These are phyloP conservation scores for Penicillium tannophilum DNA, from an alignment of 495 filamentous ascomycete genomes.

Conservation along the genomic window DNA sequence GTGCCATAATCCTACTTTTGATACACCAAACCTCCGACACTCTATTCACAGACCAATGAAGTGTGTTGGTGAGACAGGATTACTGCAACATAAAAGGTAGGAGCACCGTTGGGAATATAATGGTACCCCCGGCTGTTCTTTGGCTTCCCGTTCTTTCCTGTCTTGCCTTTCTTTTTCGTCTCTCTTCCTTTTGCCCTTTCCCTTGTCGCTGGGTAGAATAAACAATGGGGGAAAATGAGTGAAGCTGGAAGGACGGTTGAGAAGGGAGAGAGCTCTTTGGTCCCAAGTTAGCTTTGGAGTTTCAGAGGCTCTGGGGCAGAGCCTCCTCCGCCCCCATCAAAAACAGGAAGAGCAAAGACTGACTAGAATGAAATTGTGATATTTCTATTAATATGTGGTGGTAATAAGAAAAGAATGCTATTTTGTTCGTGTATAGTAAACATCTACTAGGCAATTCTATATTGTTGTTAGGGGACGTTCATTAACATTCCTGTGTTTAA, in stretches of 20 bases:
- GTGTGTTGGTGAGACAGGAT: conserved; percentile 9
- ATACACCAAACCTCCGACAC: conserved; percentile 11
- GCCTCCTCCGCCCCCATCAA: neutral
- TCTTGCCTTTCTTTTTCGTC: neutral
- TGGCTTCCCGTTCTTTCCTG: neutral
- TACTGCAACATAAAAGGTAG: conserved; percentile 7
- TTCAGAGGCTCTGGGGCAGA: neutral
- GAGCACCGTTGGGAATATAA: conserved; percentile 1
- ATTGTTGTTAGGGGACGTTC: neutral
- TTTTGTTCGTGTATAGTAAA: too few relatives aligned
- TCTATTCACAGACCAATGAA: conserved; percentile 25
- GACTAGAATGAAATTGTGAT: neutral
- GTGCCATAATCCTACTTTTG: conserved; percentile 42
- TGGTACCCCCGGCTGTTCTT: neutral
- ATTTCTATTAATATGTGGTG: too few relatives aligned
- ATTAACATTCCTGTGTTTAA: neutral
- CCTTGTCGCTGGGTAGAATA: neutral
- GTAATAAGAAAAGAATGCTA: too few relatives aligned
- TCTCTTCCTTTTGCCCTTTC: neutral
- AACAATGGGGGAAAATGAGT: neutral
- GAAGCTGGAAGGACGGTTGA: neutral
- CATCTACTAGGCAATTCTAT: neutral
- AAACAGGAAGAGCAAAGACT: neutral
- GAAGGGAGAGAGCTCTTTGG: neutral
- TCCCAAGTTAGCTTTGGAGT: neutral